Evolutionary conservation across 495 filamentous ascomycete species (phyloP).

Genomic region (Hamigera avellanea): DNA sequence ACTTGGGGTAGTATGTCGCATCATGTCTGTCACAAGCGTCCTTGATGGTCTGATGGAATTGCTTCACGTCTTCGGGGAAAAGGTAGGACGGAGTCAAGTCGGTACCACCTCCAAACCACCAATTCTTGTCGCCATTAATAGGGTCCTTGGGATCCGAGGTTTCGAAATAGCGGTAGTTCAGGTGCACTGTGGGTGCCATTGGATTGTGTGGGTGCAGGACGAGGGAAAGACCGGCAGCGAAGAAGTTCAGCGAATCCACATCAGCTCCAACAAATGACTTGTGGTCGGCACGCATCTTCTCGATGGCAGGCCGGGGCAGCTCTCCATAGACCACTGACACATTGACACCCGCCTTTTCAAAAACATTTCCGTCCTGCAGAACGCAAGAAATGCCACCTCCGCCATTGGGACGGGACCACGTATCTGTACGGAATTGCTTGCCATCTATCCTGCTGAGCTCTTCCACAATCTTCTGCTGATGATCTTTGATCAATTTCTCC

Average conservation of each 20-base stretch:
- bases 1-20: conserved; percentile 81
- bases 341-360: conserved; percentile 96
- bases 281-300: conserved; percentile 91
- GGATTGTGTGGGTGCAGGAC: conserved; percentile 90
- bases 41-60: conserved; percentile 92
- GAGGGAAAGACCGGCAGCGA: conserved; percentile 84
- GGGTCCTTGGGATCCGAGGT: conserved; percentile 49
- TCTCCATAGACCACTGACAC: conserved; percentile 91
- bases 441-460: conserved; percentile 77
- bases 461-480: conserved; percentile 76
- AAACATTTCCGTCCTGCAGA: conserved; percentile 89
- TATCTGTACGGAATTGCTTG: conserved; percentile 66
- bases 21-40: conserved; percentile 90
- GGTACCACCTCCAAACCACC: conserved; percentile 97
- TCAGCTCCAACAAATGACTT: conserved; percentile 70
- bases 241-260: conserved; percentile 78
- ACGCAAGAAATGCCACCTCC: conserved; percentile 86
- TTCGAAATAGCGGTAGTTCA: conserved; percentile 99
- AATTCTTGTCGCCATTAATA: conserved; percentile 62
- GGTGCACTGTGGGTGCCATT: conserved; percentile 92
- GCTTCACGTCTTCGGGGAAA: conserved; percentile 91
- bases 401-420: conserved; percentile 78
- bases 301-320: conserved; percentile 74
- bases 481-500: conserved; percentile 87
- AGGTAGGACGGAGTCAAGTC: conserved; percentile 92